A percentile compares a stretch with the other conserved stretches of the same genome.
phyloP scores from a whole-genome alignment of 2,329 filamentous ascomycete species.

The Elsinoe batatas region DNA sequence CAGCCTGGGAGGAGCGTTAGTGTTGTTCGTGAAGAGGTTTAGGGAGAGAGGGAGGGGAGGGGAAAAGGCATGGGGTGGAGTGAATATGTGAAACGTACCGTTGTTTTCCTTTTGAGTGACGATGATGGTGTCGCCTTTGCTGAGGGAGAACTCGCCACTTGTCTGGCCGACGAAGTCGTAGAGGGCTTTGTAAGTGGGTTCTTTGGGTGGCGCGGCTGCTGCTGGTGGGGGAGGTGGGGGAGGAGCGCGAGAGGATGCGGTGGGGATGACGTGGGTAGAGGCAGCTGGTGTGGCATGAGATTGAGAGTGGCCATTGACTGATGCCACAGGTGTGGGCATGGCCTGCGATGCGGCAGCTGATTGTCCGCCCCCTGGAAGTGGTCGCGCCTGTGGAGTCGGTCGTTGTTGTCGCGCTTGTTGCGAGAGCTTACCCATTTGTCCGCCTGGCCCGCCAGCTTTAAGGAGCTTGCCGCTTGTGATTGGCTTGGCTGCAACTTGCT shows the following conservation, averaged over 20 bases:
- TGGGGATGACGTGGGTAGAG: slow-evolving; percentile 35
- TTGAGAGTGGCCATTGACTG: slow-evolving; percentile 38
- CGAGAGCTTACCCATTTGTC: slow-evolving; percentile 65
- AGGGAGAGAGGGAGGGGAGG: too few relatives aligned
- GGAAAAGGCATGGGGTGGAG: not conserved
- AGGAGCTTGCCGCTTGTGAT: slow-evolving; percentile 92
- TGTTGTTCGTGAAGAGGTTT: not conserved
- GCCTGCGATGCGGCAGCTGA: slow-evolving; percentile 25
- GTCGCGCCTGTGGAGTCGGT: slow-evolving; percentile 39
- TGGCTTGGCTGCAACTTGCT: slow-evolving; percentile 74
- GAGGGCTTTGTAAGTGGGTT: slow-evolving; percentile 76
- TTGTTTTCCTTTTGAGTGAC: slow-evolving; percentile 93
- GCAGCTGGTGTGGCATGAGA: slow-evolving; percentile 30
- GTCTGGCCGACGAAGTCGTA: slow-evolving; percentile 86
- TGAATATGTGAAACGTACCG: slow-evolving; percentile 48
- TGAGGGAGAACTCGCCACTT: slow-evolving; percentile 74
- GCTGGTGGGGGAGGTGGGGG: slow-evolving; percentile 58
- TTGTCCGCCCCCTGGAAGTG: slow-evolving; percentile 24
- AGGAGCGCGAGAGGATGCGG: slow-evolving; percentile 38
- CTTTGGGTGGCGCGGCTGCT: slow-evolving; percentile 48
- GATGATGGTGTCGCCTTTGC: slow-evolving; percentile 70
- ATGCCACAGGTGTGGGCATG: slow-evolving; percentile 37
- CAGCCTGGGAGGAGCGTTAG: slow-evolving; percentile 48
- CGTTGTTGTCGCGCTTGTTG: slow-evolving; percentile 38
- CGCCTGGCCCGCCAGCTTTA: slow-evolving; percentile 76